A percentile compares a stretch with the other conserved stretches of the same genome.
Conservation (phyloP, 768 basidiomycete species). For the Baorangia bicolor region DNA sequence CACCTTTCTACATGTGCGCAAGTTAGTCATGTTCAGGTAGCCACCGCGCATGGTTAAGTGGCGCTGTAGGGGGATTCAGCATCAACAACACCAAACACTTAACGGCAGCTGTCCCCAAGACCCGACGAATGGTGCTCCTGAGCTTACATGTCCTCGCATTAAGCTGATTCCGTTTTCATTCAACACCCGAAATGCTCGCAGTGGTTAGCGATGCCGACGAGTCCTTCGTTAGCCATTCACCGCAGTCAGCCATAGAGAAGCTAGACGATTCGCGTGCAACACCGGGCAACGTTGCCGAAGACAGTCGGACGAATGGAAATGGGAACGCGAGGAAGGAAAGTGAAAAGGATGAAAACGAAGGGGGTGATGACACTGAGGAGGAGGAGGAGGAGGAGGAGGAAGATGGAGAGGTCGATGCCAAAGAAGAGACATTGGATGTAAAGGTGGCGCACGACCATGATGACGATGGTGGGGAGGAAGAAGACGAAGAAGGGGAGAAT, state of each 20-base stretch:
- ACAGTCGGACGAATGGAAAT: constrained; percentile 21
- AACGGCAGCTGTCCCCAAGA: neutral
- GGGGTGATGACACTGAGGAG: neutral
- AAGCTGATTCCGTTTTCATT: neutral
- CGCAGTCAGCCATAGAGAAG: constrained; percentile 1
- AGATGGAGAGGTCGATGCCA: neutral
- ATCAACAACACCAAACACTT: constrained; percentile 20
- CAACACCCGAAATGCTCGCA: constrained; percentile 10
- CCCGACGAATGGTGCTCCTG: neutral
- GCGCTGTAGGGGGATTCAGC: neutral
- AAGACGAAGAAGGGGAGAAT: constrained; percentile 20
- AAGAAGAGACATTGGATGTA: neutral
- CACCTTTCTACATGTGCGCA: too few relatives aligned
- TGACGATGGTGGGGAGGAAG: constrained; percentile 17
- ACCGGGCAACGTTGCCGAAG: neutral
- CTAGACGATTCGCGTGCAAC: neutral
- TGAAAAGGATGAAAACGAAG: constrained; percentile 5
- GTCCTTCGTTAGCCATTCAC: neutral
- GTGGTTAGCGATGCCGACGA: neutral
- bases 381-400: too few relatives aligned
- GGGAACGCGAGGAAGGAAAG: neutral
- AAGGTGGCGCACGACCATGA: neutral
- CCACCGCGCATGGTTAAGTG: too few relatives aligned
- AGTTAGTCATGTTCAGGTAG: too few relatives aligned
- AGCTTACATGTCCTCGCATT: constrained; percentile 9